Conservation (phyloP, 2,329 filamentous ascomycete species). For the Dactylellina leptospora region DNA sequence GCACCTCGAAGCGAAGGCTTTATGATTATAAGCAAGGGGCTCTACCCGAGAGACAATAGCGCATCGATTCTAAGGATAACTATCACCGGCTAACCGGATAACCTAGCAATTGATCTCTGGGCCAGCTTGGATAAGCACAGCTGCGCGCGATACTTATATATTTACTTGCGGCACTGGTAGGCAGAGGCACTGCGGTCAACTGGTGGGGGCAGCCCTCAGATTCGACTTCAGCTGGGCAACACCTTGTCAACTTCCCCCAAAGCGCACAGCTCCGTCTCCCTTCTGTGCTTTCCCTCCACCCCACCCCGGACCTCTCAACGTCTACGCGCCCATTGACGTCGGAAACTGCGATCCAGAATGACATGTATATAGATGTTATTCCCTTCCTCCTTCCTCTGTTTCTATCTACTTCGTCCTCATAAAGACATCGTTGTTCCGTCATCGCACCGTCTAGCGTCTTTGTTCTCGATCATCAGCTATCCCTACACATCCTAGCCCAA, state of each 20-base stretch:
- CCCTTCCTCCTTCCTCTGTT: constrained; percentile 3
- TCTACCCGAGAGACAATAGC: too few species aligned
- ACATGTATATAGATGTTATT: constrained; percentile 17
- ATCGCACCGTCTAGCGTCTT: constrained; percentile 15
- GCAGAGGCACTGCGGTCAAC: too few species aligned
- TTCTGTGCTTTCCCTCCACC: constrained; percentile 6
- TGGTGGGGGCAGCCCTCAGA: constrained; percentile 2
- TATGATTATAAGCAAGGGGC: too few species aligned
- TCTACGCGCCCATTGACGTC: constrained; percentile 37
- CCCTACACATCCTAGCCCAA: neutral
- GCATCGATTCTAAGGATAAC: too few species aligned
- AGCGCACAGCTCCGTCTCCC: neutral
- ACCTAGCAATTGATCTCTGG: too few species aligned
- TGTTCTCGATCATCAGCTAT: neutral
- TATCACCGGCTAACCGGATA: too few species aligned
- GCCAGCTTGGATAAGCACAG: too few species aligned
- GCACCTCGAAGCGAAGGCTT: too few species aligned
- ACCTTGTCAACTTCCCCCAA: constrained; percentile 40
- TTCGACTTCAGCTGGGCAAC: constrained; percentile 29
- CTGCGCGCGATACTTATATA: neutral
- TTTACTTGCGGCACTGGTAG: too few species aligned
- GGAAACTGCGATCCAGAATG: constrained; percentile 33
- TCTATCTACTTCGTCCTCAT: constrained; percentile 10
- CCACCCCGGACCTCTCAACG: constrained; percentile 5
- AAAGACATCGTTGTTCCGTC: constrained; percentile 9